A percentile compares a stretch with the other conserved stretches of the same genome.
These are phyloP conservation scores for Sonneratia alba DNA, from an alignment of 345 rosid species.

Conservation along the genomic window DNA sequence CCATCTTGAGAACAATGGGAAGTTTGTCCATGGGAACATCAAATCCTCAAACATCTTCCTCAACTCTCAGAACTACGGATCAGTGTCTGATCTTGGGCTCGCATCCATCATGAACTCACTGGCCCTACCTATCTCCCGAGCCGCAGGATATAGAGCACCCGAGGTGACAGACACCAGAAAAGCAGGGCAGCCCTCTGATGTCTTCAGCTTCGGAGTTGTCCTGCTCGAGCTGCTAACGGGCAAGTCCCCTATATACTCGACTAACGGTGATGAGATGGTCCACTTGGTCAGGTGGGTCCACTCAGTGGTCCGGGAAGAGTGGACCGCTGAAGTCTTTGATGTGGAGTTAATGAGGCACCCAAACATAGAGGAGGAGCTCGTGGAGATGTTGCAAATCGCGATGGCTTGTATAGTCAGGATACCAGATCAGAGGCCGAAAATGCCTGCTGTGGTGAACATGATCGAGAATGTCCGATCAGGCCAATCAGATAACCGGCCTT, in stretches of 20 bases:
- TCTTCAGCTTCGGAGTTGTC: conserved; percentile 93
- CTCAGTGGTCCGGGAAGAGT: conserved; percentile 93
- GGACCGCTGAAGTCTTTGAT: conserved; percentile 99
- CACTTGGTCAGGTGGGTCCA: conserved; percentile 98
- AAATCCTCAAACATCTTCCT: conserved; percentile 87
- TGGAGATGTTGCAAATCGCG: conserved; percentile 94
- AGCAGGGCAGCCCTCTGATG: conserved; percentile 79
- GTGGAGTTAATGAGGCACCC: conserved; percentile 78
- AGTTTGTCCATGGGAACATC: conserved; percentile 81
- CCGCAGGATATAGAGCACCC: conserved; percentile 91
- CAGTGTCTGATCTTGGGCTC: conserved; percentile 80
- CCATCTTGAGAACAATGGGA: conserved; percentile 60
- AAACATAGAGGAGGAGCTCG: conserved; percentile 96
- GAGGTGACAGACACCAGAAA: conserved; percentile 90
- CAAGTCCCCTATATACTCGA: conserved; percentile 77
- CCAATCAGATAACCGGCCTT: conserved; percentile 32
- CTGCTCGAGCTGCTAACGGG: conserved; percentile 89
- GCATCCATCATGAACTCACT: conserved; percentile 68
- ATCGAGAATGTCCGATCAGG: conserved; percentile 47
- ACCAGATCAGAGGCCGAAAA: conserved; percentile 84
- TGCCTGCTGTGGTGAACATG: conserved; percentile 67
- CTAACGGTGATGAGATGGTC: conserved; percentile 75
- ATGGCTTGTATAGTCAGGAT: conserved; percentile 76
- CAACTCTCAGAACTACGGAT: conserved; percentile 49
- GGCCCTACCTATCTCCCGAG: conserved; percentile 70